Conservation (phyloP, 768 basidiomycete genomes). For the Amanita pseudoporphyria region DNA sequence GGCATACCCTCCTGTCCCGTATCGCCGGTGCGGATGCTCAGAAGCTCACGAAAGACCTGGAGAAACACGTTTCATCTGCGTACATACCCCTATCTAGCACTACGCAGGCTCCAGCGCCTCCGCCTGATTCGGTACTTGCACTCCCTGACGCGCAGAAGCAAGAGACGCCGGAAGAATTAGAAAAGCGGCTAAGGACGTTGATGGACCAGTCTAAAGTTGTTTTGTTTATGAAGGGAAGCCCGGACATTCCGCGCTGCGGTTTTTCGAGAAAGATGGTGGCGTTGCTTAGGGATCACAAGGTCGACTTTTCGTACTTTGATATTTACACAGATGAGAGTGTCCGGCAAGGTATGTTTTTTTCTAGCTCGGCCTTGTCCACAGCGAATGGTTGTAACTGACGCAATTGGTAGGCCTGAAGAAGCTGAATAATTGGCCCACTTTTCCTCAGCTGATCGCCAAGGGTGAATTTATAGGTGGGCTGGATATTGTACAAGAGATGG, state of each 20-base stretch:
- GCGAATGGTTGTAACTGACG: background rate
- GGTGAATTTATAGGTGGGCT: slow-evolving; percentile 95
- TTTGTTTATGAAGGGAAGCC: slow-evolving; percentile 87
- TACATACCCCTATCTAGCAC: slow-evolving; percentile 42
- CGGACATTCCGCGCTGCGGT: slow-evolving; percentile 71
- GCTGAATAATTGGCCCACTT: slow-evolving; percentile 87
- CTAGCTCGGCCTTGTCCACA: too few species aligned
- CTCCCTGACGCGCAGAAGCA: slow-evolving; percentile 7
- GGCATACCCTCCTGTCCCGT: slow-evolving; percentile 75
- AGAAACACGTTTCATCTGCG: slow-evolving; percentile 36
- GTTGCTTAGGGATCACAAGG: slow-evolving; percentile 51
- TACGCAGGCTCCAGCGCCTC: slow-evolving; percentile 27
- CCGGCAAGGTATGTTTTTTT: slow-evolving; percentile 68
- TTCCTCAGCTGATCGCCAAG: slow-evolving; percentile 76
- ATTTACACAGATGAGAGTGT: slow-evolving; percentile 77
- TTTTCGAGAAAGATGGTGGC: slow-evolving; percentile 72
- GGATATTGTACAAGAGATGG: slow-evolving; percentile 89
- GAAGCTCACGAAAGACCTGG: slow-evolving; percentile 50
- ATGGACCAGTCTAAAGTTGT: slow-evolving; percentile 79
- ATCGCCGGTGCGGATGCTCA: slow-evolving; percentile 75
- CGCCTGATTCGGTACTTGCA: slow-evolving; percentile 14
- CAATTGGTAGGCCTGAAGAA: slow-evolving; percentile 47
- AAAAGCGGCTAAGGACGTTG: slow-evolving; percentile 49
- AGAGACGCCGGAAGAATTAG: slow-evolving; percentile 61
- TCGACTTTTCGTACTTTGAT: slow-evolving; percentile 72